Base-by-base conservation (phyloP, 2,329 filamentous ascomycete species). In the Trichoderma hamatum region DNA sequence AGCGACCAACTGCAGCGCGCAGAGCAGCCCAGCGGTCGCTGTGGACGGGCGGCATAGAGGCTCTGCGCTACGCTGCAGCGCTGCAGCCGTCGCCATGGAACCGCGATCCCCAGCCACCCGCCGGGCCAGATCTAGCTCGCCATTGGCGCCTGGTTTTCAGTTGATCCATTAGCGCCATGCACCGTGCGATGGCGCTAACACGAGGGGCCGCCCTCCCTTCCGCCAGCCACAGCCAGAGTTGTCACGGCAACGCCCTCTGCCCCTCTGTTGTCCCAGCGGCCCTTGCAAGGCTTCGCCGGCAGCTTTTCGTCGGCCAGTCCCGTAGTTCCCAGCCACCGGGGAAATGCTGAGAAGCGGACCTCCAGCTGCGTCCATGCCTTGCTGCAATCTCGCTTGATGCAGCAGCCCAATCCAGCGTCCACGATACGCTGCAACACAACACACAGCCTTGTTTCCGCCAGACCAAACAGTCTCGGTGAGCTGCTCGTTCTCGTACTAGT, bases 231-330 rank as follows among this genome's bases (percentile, higher is more conserved):
- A 28, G 59, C 26, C 56, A 43, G 39, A 11, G 26, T 73, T 69
- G 68, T 55, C 68, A 63, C 72, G 70, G 70, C 70, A 73, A 74
- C 73, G 32, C 19, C 49, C 63, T 30, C 36, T 34, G 62, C 67
- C 67, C 71, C 71, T 72, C 70, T 73, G 72, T 74, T 74, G 71
- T 71, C 64, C 60, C 55, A 49, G 46, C 60, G n/a, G 34, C 51
- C 52, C 52, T 52, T 64, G 60, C 43, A 59, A 49, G 55, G 65
- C 65, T 36, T 61, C 65, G 56, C 65, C 46, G 58, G 58, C 46
- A 60, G 49, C 66, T 36, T 36, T 62, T 62, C 16, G 49, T 63
- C 66, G 46, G 58, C 66, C 66, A 68, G 56, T 68, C 19, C 66
- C 66, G 66, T 62, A 69, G 61, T 61, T 69, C 67, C 39, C 67